Evolutionary conservation across 495 filamentous ascomycete genomes (phyloP).

Genomic region (Sporormia fimetaria): DNA sequence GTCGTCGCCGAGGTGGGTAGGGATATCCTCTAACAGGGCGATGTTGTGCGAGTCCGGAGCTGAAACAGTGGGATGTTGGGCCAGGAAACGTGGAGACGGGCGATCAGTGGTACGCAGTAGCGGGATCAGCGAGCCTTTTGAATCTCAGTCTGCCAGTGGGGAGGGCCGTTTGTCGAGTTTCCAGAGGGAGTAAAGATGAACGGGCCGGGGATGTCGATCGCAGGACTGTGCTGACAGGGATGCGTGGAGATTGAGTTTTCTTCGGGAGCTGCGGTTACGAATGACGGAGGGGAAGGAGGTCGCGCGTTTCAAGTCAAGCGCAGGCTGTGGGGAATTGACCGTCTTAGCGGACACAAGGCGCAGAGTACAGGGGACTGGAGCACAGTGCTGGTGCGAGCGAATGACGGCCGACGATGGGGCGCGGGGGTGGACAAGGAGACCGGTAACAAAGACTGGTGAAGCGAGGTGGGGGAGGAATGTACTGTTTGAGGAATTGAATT

Average conservation of each 20-base stretch:
- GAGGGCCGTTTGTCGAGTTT: constrained; percentile 16
- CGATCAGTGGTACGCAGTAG: constrained; percentile 23
- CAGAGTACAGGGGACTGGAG: constrained; percentile 3
- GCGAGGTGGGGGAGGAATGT: no score
- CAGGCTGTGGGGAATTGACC: constrained; percentile 15
- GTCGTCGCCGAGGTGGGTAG: no score
- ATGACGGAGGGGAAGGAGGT: constrained; percentile 23
- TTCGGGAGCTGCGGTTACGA: constrained; percentile 5
- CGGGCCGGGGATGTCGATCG: constrained; percentile 21
- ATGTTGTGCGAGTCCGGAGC: constrained; percentile 1
- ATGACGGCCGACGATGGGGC: not conserved
- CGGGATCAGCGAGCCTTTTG: constrained; percentile 26
- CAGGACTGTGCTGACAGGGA: constrained; percentile 13
- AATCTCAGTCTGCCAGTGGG: constrained; percentile 18
- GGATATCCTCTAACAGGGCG: constrained; percentile 11
- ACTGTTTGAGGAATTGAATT: no score
- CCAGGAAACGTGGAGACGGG: constrained; percentile 26
- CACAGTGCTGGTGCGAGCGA: not conserved
- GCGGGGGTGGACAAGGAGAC: not conserved
- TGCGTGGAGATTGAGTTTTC: constrained; percentile 26
- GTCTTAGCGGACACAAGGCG: constrained; percentile 7
- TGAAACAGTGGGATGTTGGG: constrained; percentile 25
- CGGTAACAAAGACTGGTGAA: not conserved
- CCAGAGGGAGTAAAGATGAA: constrained; percentile 19
- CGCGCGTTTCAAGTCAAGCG: constrained; percentile 19